Conservation (phyloP, 768 basidiomycete genomes). For the Dentipellis sp. region DNA sequence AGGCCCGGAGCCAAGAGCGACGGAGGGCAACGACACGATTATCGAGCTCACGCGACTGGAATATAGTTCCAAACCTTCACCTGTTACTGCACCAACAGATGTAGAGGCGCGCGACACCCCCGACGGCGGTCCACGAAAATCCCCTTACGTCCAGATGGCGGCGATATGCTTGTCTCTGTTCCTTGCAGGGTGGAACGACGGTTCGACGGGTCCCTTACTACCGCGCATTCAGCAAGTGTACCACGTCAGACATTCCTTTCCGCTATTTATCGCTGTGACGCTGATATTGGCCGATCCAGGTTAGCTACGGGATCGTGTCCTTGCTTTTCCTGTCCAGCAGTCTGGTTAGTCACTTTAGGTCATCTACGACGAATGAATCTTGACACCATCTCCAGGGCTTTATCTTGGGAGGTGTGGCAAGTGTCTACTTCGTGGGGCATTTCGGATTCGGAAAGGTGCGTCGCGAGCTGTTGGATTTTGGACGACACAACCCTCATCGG, state of each 20-base stretch:
- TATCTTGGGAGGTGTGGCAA: background rate
- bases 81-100: background rate
- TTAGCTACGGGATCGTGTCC: no score
- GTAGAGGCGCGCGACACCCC: background rate
- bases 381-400: background rate
- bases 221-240: conserved; percentile 12
- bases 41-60: background rate
- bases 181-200: conserved; percentile 12
- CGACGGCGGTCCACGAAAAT: conserved; percentile 17
- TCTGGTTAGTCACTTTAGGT: no score
- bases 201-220: conserved; percentile 9
- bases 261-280: conserved; percentile 14
- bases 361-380: background rate
- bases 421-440: background rate
- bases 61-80: background rate
- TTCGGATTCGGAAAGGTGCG: conserved; percentile 4
- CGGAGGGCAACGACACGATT: background rate
- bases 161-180: conserved; percentile 7
- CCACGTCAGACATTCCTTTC: background rate
- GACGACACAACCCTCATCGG: background rate
- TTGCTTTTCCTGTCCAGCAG: no score
- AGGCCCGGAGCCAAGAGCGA: no score
- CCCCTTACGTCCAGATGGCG: conserved; percentile 24
- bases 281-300: background rate
- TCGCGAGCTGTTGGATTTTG: background rate